phyloP scores from a whole-genome alignment of 2,329 filamentous ascomycete genomes.

The Exophiala spinifera region DNA sequence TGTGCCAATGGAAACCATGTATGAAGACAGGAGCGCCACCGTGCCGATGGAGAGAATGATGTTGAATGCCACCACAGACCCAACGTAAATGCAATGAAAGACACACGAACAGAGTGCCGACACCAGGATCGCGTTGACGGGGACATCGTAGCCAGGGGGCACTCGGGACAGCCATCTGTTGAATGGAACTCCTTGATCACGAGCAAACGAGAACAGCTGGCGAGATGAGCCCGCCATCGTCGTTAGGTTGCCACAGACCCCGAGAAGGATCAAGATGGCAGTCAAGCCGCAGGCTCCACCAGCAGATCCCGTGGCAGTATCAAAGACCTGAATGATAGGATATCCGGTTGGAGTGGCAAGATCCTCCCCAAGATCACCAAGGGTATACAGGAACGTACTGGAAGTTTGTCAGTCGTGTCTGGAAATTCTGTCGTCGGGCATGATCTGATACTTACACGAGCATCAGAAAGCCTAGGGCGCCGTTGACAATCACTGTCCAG shows the following conservation, averaged over 20 bases:
- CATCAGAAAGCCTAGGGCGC: conserved; percentile 39
- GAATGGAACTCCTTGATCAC: conserved; percentile 37
- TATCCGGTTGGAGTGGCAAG: conserved; percentile 33
- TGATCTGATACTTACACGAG: conserved; percentile 31
- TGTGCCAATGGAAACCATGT: conserved; percentile 37
- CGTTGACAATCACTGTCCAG: conserved; percentile 36
- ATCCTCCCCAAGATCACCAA: conserved; percentile 35
- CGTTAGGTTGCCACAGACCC: conserved; percentile 33
- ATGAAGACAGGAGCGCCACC: conserved; percentile 39
- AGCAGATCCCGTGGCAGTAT: conserved; percentile 28
- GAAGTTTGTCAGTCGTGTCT: neutral
- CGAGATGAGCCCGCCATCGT: conserved; percentile 36
- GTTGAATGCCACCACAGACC: conserved; percentile 38
- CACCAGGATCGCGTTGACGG: conserved; percentile 31
- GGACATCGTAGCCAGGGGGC: conserved; percentile 9
- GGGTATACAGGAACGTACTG: conserved; percentile 37
- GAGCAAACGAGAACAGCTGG: conserved; percentile 38
- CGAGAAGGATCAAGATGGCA: conserved; percentile 34
- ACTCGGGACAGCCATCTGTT: conserved; percentile 22
- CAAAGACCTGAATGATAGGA: conserved; percentile 37
- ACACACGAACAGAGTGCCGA: conserved; percentile 46
- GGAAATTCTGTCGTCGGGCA: neutral
- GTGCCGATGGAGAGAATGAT: conserved; percentile 40
- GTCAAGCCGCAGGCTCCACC: conserved; percentile 43
- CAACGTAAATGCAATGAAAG: conserved; percentile 36